Evolutionary conservation across 2,329 filamentous ascomycete species (phyloP).

Genomic region (Cercospora nicotianae): DNA sequence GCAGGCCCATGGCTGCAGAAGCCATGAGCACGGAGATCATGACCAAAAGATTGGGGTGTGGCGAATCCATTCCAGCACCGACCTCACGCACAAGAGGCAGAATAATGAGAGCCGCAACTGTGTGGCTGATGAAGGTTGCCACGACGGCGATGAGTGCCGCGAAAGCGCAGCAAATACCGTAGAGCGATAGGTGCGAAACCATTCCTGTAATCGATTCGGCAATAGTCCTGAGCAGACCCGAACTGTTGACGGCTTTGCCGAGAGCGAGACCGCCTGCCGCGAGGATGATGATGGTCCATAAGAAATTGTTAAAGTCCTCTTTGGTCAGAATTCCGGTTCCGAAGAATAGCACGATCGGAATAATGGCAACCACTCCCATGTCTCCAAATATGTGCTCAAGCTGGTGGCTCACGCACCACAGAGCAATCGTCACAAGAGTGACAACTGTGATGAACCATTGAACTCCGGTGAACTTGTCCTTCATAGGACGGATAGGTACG

Average conservation of each 20-base stretch:
- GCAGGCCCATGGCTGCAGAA: conserved; percentile 93
- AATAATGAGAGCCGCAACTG: conserved; percentile 92
- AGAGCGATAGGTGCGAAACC: conserved; percentile 78
- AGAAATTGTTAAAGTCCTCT: conserved; percentile 99
- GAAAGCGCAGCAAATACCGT: conserved; percentile 84
- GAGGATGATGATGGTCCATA: conserved; percentile 99
- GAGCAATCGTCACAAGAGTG: conserved; percentile 77
- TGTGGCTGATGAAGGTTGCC: conserved; percentile 97
- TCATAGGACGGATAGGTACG: conserved; percentile 84
- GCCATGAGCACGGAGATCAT: conserved; percentile 97
- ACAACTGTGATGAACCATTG: conserved; percentile 91
- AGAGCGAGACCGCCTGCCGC: conserved; percentile 90
- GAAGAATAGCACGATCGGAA: conserved; percentile 94
- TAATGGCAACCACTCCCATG: conserved; percentile 97
- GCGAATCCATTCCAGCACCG: conserved; percentile 78
- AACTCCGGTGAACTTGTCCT: conserved; percentile 80
- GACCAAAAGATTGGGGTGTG: conserved; percentile 89
- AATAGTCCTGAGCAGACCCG: conserved; percentile 85
- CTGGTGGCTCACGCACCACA: conserved; percentile 93
- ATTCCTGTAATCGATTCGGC: conserved; percentile 71
- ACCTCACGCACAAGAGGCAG: conserved; percentile 86
- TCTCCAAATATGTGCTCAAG: conserved; percentile 87
- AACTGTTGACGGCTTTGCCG: conserved; percentile 91
- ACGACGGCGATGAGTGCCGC: conserved; percentile 81
- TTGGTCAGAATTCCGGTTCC: conserved; percentile 94